Conservation (phyloP, 1,284 basidiomycete species). For the Hemileia vastatrix region DNA sequence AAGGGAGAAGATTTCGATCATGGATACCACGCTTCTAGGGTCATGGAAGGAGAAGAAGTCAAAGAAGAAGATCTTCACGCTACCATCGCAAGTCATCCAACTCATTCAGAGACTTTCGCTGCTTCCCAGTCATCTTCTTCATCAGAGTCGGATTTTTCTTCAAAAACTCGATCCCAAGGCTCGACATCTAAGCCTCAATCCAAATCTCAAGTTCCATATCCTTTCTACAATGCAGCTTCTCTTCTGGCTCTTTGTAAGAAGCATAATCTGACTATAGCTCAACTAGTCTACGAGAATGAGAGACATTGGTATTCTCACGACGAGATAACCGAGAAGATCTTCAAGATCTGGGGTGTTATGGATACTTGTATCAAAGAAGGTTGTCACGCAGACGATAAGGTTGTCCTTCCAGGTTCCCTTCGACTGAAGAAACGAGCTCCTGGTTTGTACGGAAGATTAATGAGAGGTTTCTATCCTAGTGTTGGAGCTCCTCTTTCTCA, state of each 20-base stretch:
- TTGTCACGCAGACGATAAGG: slow-evolving; percentile 31
- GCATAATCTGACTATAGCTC: slow-evolving; percentile 40
- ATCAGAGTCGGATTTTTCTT: background rate
- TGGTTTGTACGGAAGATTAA: slow-evolving; percentile 27
- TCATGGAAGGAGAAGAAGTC: background rate
- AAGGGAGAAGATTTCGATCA: background rate
- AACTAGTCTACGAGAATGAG: slow-evolving; percentile 42
- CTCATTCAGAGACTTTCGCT: background rate
- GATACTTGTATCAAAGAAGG: slow-evolving; percentile 40
- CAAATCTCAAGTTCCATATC: too few species aligned
- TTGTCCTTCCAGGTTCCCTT: slow-evolving; percentile 34
- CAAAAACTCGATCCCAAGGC: slow-evolving; percentile 12
- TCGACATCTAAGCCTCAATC: too few species aligned
- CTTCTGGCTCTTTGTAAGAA: too few species aligned
- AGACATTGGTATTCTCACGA: slow-evolving; percentile 35
- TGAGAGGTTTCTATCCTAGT: slow-evolving; percentile 32
- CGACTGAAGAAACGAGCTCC: background rate
- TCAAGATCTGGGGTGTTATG: slow-evolving; percentile 40
- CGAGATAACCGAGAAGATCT: slow-evolving; percentile 34
- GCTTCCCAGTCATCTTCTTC: background rate
- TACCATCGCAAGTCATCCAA: background rate
- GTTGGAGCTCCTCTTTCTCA: background rate
- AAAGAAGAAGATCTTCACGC: background rate
- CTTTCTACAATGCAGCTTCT: too few species aligned
- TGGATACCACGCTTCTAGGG: background rate